Conservation (phyloP, 768 basidiomycete genomes). For the Boletus vinaceobasis region DNA sequence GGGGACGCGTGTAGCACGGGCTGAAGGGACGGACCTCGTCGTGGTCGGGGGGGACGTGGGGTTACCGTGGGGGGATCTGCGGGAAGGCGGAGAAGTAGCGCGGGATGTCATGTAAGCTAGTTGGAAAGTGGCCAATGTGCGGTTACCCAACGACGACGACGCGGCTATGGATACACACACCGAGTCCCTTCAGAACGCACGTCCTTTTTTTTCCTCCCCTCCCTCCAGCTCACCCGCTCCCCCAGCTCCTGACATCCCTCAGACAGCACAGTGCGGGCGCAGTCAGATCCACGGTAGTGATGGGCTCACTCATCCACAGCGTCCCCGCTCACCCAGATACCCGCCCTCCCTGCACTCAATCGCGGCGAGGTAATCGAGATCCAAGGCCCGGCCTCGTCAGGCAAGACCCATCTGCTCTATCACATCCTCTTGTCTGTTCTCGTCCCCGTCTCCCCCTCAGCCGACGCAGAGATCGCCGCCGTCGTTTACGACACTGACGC, state of each 20-base stretch:
- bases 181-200: slow-evolving; percentile 36
- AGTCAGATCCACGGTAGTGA: background rate
- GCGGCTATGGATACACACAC: slow-evolving; percentile 7
- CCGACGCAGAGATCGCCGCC: slow-evolving; percentile 51
- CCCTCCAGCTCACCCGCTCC: slow-evolving; percentile 6
- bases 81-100: slow-evolving; percentile 42
- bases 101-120: slow-evolving; percentile 34
- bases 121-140: slow-evolving; percentile 27
- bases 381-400: slow-evolving; percentile 69
- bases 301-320: slow-evolving; percentile 33
- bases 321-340: slow-evolving; percentile 19
- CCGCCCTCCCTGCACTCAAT: slow-evolving; percentile 30
- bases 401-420: slow-evolving; percentile 78
- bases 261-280: slow-evolving; percentile 35
- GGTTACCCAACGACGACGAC: slow-evolving; percentile 2
- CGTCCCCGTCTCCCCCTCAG: slow-evolving; percentile 39
- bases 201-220: slow-evolving; percentile 8
- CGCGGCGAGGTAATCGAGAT: slow-evolving; percentile 71
- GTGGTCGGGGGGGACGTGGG: slow-evolving; percentile 42
- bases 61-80: slow-evolving; percentile 42
- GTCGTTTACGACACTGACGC: slow-evolving; percentile 70
- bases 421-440: slow-evolving; percentile 59
- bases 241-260: slow-evolving; percentile 43
- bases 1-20: slow-evolving; percentile 56
- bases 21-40: slow-evolving; percentile 46